Percentiles rank a stretch among this genome's conserved stretches.
Conservation (phyloP, 2,329 filamentous ascomycete species). For the Myriosclerotinia duriaeana region DNA sequence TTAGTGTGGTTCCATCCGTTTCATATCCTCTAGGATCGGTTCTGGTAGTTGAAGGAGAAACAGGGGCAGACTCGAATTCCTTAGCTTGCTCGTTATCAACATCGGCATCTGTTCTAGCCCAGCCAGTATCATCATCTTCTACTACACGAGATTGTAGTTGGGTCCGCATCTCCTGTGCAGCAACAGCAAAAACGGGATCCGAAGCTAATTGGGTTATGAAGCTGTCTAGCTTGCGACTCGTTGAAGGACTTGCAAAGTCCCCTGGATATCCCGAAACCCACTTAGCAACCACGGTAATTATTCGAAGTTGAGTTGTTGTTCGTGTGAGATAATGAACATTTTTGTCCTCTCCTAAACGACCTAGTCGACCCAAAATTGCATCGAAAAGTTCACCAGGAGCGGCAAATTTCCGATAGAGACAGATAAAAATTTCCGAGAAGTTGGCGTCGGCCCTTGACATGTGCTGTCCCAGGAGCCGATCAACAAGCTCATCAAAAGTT, state of each 20-base stretch:
- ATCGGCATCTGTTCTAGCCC: conserved; percentile 79
- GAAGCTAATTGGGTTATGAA: conserved; percentile 75
- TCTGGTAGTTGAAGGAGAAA: conserved; percentile 30
- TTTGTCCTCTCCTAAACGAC: conserved; percentile 66
- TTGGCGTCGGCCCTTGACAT: conserved; percentile 86
- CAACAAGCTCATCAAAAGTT: conserved; percentile 72
- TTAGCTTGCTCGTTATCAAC: conserved; percentile 35
- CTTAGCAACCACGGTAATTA: conserved; percentile 79
- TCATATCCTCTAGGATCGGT: conserved; percentile 24
- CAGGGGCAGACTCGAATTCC: conserved; percentile 29
- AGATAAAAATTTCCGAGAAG: conserved; percentile 85
- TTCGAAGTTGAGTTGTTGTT: conserved; percentile 77
- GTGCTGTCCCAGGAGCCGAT: conserved; percentile 78
- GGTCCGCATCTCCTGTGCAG: conserved; percentile 80
- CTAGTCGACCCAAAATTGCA: conserved; percentile 74
- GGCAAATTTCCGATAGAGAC: conserved; percentile 90
- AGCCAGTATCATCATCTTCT: conserved; percentile 89
- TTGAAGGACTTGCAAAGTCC: conserved; percentile 81
- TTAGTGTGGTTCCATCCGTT: conserved; percentile 9
- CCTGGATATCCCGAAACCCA: conserved; percentile 91
- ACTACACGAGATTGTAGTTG: conserved; percentile 69
- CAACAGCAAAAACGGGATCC: conserved; percentile 78
- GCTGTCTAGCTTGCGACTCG: conserved; percentile 67
- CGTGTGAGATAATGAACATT: conserved; percentile 70
- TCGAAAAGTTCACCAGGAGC: conserved; percentile 75